phyloP scores from a whole-genome alignment of 1,139 yeast species.

The Scheffersomyces insectosa region DNA sequence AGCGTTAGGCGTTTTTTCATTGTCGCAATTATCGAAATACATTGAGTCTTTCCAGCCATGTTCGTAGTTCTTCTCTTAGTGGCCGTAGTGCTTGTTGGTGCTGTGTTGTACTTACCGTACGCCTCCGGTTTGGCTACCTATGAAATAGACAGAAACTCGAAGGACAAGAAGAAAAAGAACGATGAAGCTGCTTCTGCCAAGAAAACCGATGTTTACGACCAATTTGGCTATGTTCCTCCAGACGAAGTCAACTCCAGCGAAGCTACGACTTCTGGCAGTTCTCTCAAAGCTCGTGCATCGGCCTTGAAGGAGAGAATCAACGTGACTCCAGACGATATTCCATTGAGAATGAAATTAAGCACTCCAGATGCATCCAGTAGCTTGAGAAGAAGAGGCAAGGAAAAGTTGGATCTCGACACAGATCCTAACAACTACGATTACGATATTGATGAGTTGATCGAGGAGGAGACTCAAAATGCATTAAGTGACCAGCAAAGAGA shows the following conservation, averaged over 20 bases:
- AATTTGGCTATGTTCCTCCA: conserved; percentile 42
- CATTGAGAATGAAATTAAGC: conserved; percentile 29
- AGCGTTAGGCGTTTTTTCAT: too few relatives aligned
- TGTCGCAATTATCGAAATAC: too few relatives aligned
- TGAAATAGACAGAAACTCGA: conserved; percentile 21
- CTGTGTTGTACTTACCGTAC: conserved; percentile 37
- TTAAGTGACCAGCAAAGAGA: conserved; percentile 21
- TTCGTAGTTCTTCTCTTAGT: conserved; percentile 25
- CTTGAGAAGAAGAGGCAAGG: conserved; percentile 13
- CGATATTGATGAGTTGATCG: conserved; percentile 53
- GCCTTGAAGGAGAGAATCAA: conserved; percentile 32
- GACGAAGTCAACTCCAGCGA: conserved; percentile 24
- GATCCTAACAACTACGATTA: conserved; percentile 45
- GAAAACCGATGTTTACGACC: conserved; percentile 6
- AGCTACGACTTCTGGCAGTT: conserved; percentile 7
- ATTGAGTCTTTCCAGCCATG: conserved; percentile 17
- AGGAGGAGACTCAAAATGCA: conserved; percentile 20
- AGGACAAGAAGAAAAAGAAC: conserved; percentile 7
- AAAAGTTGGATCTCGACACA: conserved; percentile 16
- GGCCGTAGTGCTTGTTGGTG: conserved; percentile 30
- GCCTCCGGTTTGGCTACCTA: conserved; percentile 39
- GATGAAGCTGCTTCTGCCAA: conserved; percentile 5
- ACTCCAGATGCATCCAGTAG: conserved; percentile 5
- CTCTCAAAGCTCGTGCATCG: conserved; percentile 24
- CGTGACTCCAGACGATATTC: conserved; percentile 41